These are phyloP conservation scores for Huntiella abstrusa DNA, from an alignment of 2,329 filamentous ascomycete species.

Conservation along the genomic window DNA sequence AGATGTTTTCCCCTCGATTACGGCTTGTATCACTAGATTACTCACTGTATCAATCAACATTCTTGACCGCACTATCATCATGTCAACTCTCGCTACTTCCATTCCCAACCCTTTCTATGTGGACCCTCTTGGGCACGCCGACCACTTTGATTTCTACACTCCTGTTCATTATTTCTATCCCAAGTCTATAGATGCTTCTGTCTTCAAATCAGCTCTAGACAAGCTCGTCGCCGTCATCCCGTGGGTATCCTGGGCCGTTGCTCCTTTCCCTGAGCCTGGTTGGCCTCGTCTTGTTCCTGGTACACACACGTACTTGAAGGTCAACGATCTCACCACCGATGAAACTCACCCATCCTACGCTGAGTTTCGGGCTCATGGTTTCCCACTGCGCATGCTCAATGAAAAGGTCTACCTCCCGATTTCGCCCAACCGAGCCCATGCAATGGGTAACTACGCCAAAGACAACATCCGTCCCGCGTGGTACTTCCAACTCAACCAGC, in stretches of 20 bases:
- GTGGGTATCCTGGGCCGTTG: background rate
- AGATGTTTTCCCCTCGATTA: no score
- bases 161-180: background rate
- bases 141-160: background rate
- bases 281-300: background rate
- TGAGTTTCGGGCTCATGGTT: background rate
- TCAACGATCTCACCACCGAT: conserved; percentile 1
- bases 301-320: background rate
- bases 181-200: no score
- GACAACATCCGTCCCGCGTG: background rate
- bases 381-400: background rate
- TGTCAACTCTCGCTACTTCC: no score
- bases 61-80: no score
- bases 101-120: background rate
- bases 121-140: conserved; percentile 1
- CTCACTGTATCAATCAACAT: no score
- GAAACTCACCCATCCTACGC: background rate
- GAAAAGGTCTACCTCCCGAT: background rate
- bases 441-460: background rate
- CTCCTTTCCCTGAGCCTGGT: background rate
- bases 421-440: background rate
- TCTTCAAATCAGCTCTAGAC: background rate
- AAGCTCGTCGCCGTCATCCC: conserved; percentile 1
- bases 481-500: background rate
- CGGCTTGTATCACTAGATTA: no score